A percentile compares a stretch with the other conserved stretches of the same genome.
phyloP scores from a whole-genome alignment of 352 stramenopile species.

The Ophiocytium majus region DNA sequence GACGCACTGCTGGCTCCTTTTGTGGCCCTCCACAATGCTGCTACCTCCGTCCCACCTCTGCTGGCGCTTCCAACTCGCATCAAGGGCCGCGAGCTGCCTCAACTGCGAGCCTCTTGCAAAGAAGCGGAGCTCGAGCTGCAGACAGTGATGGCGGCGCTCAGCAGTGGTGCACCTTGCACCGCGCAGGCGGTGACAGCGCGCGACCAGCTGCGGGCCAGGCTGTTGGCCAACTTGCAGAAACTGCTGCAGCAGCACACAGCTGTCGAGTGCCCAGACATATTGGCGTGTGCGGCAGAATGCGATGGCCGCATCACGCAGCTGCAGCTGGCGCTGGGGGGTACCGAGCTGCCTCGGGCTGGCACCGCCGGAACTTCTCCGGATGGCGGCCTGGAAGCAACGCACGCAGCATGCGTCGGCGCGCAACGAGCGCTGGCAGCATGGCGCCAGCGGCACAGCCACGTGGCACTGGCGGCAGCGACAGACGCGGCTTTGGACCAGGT shows the following conservation, averaged over 20 bases:
- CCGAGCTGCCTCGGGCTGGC: neutral
- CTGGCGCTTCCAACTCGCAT: neutral
- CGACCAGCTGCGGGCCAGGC: neutral
- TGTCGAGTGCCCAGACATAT: neutral
- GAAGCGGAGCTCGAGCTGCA: neutral
- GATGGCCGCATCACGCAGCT: neutral
- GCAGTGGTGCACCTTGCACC: neutral
- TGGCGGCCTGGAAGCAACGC: neutral
- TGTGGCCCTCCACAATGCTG: neutral
- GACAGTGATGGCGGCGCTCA: neutral
- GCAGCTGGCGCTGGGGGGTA: neutral
- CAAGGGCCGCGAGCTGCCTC: neutral
- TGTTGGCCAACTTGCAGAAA: neutral
- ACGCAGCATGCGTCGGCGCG: neutral
- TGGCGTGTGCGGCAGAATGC: neutral
- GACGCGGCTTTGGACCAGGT: neutral
- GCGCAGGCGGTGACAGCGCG: neutral
- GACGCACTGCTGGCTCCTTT: neutral
- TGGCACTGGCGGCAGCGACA: neutral
- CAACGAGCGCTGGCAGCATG: neutral
- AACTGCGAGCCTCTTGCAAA: neutral
- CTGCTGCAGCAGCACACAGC: neutral
- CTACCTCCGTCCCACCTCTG: neutral
- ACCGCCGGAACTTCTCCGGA: neutral
- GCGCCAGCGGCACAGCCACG: neutral